Conservation (phyloP, 2,329 filamentous ascomycete species). For the Sporothrix humicola region DNA sequence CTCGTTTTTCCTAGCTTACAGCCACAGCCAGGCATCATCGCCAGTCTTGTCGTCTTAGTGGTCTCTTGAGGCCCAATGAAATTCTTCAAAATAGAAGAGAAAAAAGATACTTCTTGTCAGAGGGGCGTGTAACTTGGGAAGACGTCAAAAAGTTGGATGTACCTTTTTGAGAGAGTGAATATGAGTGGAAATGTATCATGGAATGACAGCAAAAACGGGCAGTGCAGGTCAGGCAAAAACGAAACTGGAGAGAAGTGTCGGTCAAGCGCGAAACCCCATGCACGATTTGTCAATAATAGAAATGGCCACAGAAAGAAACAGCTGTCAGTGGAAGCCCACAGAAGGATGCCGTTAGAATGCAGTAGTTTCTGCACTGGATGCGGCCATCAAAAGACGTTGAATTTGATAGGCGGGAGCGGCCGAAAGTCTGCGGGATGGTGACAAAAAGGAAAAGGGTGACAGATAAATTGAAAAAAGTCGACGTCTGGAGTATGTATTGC, state of each 20-base stretch:
- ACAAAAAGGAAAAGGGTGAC: not conserved
- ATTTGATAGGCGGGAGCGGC: constrained; percentile 24
- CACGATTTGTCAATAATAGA: constrained; percentile 23
- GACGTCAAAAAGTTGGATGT: not conserved
- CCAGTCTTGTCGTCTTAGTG: not conserved
- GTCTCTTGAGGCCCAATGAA: not conserved
- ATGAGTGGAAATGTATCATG: not conserved
- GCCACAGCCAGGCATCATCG: not conserved
- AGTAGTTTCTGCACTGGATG: not conserved
- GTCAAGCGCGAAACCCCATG: constrained; percentile 4
- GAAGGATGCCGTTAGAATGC: not conserved
- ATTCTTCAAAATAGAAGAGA: not conserved
- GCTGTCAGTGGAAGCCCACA: not conserved
- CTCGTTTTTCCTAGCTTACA: not conserved
- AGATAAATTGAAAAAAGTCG: not conserved
- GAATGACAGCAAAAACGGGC: constrained; percentile 1
- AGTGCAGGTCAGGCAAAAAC: not conserved
- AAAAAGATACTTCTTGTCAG: constrained; percentile 12
- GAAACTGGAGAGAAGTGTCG: not conserved
- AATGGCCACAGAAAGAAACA: not conserved
- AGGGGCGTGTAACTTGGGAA: not conserved
- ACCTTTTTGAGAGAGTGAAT: not conserved
- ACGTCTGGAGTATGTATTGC: constrained; percentile 1
- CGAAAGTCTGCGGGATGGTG: not conserved
- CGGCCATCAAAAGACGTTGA: not conserved